Evolutionary conservation across 169 alveolate genomes (phyloP).

Genomic region (Plasmodium sp.): DNA sequence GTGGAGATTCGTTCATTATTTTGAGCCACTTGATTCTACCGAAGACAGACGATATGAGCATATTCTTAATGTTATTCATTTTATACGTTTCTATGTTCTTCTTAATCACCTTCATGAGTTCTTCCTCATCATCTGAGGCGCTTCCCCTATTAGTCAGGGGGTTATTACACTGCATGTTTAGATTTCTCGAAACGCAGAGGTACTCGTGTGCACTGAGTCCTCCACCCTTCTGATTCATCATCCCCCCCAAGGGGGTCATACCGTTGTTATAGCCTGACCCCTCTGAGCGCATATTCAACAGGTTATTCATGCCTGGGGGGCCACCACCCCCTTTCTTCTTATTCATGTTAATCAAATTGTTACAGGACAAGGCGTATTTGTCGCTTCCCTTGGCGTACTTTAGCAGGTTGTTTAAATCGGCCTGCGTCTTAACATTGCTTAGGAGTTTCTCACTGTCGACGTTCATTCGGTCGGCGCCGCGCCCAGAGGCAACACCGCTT

Average conservation of each 20-base stretch:
- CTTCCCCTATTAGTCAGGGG: background rate
- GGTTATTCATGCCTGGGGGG: background rate
- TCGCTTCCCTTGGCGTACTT: constrained; percentile 35
- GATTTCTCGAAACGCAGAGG: constrained; percentile 18
- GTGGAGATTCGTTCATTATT: constrained; percentile 74
- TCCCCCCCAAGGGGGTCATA: background rate
- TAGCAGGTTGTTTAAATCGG: constrained; percentile 23
- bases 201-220: constrained; percentile 5
- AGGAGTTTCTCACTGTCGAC: constrained; percentile 17
- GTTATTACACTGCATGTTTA: background rate
- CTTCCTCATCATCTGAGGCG: constrained; percentile 56
- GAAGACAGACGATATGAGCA: constrained; percentile 64
- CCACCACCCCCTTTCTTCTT: background rate
- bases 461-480: background rate
- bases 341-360: constrained; percentile 20
- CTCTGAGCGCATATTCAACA: constrained; percentile 22
- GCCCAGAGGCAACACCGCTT: background rate
- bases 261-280: background rate
- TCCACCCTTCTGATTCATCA: background rate
- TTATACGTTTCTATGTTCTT: constrained; percentile 66
- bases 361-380: constrained; percentile 13
- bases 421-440: constrained; percentile 12
- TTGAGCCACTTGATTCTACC: constrained; percentile 73
- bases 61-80: constrained; percentile 66
- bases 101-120: constrained; percentile 59